Conservation (phyloP, 345 rosid species). For the Excoecaria agallocha region DNA sequence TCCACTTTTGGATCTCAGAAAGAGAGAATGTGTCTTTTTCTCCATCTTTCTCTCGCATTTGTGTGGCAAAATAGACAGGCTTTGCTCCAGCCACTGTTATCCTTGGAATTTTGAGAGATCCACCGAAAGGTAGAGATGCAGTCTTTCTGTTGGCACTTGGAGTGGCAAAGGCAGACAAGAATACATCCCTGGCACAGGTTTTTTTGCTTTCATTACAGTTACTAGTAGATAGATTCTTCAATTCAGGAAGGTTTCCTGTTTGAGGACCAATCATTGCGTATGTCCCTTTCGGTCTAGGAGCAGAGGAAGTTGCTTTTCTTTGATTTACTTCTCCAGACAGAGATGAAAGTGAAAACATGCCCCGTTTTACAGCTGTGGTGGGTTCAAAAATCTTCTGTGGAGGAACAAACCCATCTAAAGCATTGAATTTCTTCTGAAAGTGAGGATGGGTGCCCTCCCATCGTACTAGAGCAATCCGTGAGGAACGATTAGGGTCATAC, state of each 20-base stretch:
- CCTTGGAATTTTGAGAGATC: conserved; percentile 14
- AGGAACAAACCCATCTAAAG: conserved; percentile 7
- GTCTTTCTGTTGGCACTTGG: conserved; percentile 7
- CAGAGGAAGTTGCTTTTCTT: conserved; percentile 14
- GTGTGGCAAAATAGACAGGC: conserved; percentile 22
- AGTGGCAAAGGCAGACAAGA: conserved; percentile 25
- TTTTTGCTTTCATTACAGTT: not conserved
- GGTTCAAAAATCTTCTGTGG: conserved; percentile 4
- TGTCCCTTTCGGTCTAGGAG: conserved; percentile 9
- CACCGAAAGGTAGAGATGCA: not conserved
- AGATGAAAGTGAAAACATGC: conserved; percentile 13
- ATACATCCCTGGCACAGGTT: conserved; percentile 18
- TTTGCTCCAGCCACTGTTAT: conserved; percentile 33
- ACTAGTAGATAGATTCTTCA: not conserved
- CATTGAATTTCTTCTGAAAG: not conserved
- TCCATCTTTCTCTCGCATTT: conserved; percentile 3
- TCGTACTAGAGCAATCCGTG: conserved; percentile 18
- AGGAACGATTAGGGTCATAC: conserved; percentile 22
- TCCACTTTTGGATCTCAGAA: conserved; percentile 10
- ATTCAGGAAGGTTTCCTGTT: conserved; percentile 9
- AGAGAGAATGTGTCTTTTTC: conserved; percentile 11
- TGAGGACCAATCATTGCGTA: conserved; percentile 10
- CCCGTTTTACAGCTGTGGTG: not conserved
- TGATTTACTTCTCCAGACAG: conserved; percentile 13
- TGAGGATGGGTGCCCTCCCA: not conserved